These are phyloP conservation scores for Arctium minus DNA, from an alignment of 129 eudicot species.

Conservation along the genomic window DNA sequence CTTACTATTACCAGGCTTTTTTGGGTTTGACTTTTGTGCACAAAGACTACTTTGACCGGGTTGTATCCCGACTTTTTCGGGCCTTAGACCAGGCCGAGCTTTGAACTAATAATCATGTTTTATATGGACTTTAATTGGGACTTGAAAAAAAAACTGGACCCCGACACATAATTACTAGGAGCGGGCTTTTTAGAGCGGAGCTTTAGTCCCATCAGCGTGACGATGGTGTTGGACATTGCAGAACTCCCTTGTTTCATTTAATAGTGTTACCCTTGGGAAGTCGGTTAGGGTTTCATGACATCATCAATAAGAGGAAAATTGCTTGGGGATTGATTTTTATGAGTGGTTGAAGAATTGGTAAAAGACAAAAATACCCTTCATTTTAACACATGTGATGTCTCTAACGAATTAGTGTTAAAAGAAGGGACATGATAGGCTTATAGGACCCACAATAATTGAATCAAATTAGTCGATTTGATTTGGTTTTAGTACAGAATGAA, in stretches of 20 bases:
- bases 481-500: background rate
- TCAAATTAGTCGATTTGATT: background rate
- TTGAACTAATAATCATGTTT: no score
- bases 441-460: background rate
- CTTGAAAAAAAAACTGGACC: no score
- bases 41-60: background rate
- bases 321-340: background rate
- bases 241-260: background rate
- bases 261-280: background rate
- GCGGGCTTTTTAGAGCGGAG: no score
- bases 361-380: background rate
- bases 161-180: no score
- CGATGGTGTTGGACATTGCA: background rate
- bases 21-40: background rate
- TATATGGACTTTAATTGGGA: no score
- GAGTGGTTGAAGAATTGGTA: background rate
- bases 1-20: background rate
- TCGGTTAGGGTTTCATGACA: background rate
- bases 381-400: background rate
- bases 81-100: background rate
- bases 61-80: background rate
- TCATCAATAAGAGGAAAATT: background rate
- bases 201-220: background rate
- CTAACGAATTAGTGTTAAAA: background rate
- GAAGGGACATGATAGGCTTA: background rate